These are phyloP conservation scores for Tinospora cordifolia DNA, from an alignment of 164 flowering plant species.

Conservation along the genomic window DNA sequence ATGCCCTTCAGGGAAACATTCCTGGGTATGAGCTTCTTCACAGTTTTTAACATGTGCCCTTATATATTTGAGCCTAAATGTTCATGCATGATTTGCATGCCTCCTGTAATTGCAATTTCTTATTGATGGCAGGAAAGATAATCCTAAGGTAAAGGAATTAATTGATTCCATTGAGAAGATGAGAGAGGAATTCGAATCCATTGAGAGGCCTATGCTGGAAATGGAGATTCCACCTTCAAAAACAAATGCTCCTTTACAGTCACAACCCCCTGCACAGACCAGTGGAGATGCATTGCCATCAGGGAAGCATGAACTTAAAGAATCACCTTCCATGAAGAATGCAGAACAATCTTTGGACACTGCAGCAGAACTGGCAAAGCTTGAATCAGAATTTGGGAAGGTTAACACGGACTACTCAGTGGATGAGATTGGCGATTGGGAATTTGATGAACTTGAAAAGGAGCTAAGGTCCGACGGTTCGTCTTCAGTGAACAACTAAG, in stretches of 20 bases:
- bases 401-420: conserved; percentile 52
- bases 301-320: conserved; percentile 4
- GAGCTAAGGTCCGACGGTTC: conserved; percentile 52
- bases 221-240: conserved; percentile 49
- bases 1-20: conserved; percentile 42
- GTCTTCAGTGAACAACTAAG: conserved; percentile 29
- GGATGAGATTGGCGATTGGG: conserved; percentile 89
- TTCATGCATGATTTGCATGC: not conserved
- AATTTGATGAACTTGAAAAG: conserved; percentile 88
- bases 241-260: conserved; percentile 25
- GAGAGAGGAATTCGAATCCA: conserved; percentile 61
- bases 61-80: not conserved
- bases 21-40: conserved; percentile 38
- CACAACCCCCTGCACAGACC: conserved; percentile 6
- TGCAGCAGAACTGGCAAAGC: conserved; percentile 76
- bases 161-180: conserved; percentile 64
- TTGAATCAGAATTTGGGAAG: conserved; percentile 89
- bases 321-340: conserved; percentile 2
- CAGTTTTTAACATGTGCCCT: not conserved
- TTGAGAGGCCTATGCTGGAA: conserved; percentile 71
- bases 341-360: conserved; percentile 47
- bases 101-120: conserved; percentile 3
- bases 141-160: conserved; percentile 49
- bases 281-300: conserved; percentile 3
- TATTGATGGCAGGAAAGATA: conserved; percentile 62